phyloP scores from a whole-genome alignment of 768 basidiomycete species.

The Tylopilus felleus region DNA sequence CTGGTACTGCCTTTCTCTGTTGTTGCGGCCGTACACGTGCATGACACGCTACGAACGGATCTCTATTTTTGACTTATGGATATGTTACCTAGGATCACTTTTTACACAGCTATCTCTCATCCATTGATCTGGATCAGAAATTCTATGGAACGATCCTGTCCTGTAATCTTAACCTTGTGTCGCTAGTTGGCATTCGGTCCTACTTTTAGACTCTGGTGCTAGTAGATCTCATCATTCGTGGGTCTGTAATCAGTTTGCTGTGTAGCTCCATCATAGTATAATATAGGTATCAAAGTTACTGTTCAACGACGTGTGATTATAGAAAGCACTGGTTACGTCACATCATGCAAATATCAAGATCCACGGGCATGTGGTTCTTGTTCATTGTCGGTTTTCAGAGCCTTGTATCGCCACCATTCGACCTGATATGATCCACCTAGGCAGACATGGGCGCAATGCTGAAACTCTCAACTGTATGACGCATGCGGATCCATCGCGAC shows the following conservation, averaged over 20 bases:
- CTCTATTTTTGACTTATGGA: conserved; percentile 2
- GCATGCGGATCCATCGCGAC: not conserved
- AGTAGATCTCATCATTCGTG: not conserved
- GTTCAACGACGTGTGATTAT: not conserved
- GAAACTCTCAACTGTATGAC: not conserved
- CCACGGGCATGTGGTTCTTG: not conserved
- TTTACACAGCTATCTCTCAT: not conserved
- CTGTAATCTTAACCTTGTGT: not conserved
- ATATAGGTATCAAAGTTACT: not conserved
- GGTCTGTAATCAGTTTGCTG: conserved; percentile 5
- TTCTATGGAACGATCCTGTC: conserved; percentile 1
- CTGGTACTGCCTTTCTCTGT: conserved; percentile 12
- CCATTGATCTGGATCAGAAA: conserved; percentile 6
- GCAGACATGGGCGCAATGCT: not conserved
- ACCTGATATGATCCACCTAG: no score
- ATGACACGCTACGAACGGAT: not conserved
- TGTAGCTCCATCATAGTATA: not conserved
- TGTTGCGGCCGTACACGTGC: not conserved
- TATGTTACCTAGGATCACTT: conserved; percentile 4
- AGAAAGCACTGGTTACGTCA: not conserved
- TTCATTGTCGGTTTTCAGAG: not conserved
- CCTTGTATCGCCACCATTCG: no score
- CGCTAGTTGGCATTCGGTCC: not conserved
- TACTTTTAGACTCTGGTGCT: not conserved
- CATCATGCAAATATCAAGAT: not conserved